Evolutionary conservation across 2,329 filamentous ascomycete genomes (phyloP).

Genomic region (Rosellinia necatrix): DNA sequence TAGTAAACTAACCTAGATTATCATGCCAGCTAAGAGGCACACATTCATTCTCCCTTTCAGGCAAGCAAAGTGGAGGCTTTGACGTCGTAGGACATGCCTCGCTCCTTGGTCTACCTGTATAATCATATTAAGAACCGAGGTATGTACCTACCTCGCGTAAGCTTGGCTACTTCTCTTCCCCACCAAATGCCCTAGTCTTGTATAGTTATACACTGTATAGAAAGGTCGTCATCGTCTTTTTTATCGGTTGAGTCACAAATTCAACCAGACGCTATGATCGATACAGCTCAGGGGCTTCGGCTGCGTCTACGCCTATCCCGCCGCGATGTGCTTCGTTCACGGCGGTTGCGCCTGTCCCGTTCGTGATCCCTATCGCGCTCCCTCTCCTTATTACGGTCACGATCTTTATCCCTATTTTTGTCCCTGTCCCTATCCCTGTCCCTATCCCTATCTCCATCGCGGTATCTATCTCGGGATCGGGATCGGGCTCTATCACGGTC

Average conservation of each 20-base stretch:
- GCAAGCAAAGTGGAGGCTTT: neutral
- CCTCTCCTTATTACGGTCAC: too few relatives aligned
- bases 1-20: neutral
- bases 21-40: neutral
- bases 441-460: slow-evolving; percentile 46
- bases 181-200: neutral
- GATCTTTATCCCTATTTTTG: slow-evolving; percentile 28
- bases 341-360: too few relatives aligned
- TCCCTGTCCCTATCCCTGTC: slow-evolving; percentile 46
- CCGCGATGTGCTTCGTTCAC: too few relatives aligned
- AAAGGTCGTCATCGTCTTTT: slow-evolving; percentile 1
- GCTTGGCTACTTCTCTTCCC: too few relatives aligned
- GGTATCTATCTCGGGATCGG: slow-evolving; percentile 43
- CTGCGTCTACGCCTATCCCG: slow-evolving; percentile 26
- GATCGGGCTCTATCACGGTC: slow-evolving; percentile 39
- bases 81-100: neutral
- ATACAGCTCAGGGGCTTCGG: slow-evolving; percentile 18
- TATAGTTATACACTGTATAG: slow-evolving; percentile 1
- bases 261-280: neutral
- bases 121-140: too few relatives aligned
- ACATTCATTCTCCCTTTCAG: neutral
- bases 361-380: too few relatives aligned
- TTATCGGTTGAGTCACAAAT: neutral
- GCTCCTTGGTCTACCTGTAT: neutral
- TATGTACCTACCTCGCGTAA: too few relatives aligned